These are phyloP conservation scores for Acanthamoeba royreba DNA, from an alignment of 208 protist species.

Conservation along the genomic window DNA sequence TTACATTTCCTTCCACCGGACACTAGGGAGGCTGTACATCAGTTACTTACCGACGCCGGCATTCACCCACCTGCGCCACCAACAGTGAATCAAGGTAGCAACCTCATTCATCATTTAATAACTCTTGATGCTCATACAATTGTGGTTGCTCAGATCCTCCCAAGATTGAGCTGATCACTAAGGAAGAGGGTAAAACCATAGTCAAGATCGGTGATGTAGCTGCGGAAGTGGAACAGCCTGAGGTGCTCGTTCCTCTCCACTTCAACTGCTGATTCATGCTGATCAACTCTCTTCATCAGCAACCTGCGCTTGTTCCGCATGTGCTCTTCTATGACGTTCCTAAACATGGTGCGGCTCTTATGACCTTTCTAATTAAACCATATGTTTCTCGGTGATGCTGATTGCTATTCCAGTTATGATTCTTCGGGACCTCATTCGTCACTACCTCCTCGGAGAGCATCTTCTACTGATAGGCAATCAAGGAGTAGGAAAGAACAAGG, in stretches of 20 bases:
- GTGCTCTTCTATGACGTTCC: constrained; percentile 88
- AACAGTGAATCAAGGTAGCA: background rate
- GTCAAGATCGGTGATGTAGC: constrained; percentile 7
- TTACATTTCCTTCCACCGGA: constrained; percentile 1
- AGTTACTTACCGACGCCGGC: background rate
- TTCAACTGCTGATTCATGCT: background rate
- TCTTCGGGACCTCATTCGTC: constrained; percentile 86
- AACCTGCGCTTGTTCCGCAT: constrained; percentile 86
- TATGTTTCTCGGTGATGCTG: background rate
- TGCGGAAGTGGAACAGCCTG: background rate
- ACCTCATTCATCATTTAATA: background rate
- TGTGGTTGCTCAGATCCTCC: background rate
- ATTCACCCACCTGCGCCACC: background rate
- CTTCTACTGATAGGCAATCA: constrained; percentile 94
- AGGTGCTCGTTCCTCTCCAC: background rate
- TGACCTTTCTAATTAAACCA: background rate
- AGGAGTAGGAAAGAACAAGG: constrained; percentile 95
- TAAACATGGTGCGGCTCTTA: constrained; percentile 74
- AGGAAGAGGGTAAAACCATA: background rate
- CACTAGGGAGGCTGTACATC: background rate
- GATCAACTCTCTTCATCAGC: constrained; percentile 4
- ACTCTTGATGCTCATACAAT: background rate
- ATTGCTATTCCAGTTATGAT: constrained; percentile 58
- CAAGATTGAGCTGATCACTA: constrained; percentile 24
- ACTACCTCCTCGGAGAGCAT: constrained; percentile 76